Evolutionary conservation across 805 yeast genomes (phyloP).

Genomic region (Sugiyamaella smithiae): DNA sequence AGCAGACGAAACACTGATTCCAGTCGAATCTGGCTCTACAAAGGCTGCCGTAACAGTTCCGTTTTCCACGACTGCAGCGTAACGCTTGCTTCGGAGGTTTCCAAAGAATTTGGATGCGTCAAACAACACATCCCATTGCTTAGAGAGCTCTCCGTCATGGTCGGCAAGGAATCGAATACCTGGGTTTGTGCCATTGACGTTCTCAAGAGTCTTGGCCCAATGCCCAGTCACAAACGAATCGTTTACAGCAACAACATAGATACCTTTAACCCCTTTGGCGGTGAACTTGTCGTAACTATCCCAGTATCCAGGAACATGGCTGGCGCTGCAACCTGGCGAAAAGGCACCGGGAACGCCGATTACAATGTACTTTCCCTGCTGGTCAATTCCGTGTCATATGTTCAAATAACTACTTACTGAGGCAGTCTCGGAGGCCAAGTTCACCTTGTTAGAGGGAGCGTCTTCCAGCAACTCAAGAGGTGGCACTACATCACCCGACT

Average conservation of each 20-base stretch:
- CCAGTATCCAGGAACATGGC: slow-evolving; percentile 74
- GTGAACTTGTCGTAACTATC: slow-evolving; percentile 49
- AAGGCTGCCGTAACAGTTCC: slow-evolving; percentile 66
- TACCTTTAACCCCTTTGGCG: slow-evolving; percentile 60
- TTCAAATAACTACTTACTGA: slow-evolving; percentile 13
- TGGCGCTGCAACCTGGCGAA: slow-evolving; percentile 72
- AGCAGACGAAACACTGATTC: slow-evolving; percentile 45
- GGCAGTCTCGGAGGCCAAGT: slow-evolving; percentile 48
- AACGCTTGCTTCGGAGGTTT: slow-evolving; percentile 68
- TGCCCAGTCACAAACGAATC: slow-evolving; percentile 84
- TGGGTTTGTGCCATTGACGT: slow-evolving; percentile 23
- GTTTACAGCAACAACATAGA: slow-evolving; percentile 75
- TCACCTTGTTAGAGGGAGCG: slow-evolving; percentile 61
- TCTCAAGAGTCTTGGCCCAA: slow-evolving; percentile 53
- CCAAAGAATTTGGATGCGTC: slow-evolving; percentile 81
- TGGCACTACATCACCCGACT: slow-evolving; percentile 65
- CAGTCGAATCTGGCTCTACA: slow-evolving; percentile 78
- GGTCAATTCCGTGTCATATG: slow-evolving; percentile 4
- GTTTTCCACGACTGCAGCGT: slow-evolving; percentile 70
- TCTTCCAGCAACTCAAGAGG: slow-evolving; percentile 50
- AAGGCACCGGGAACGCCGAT: slow-evolving; percentile 75
- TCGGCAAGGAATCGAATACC: slow-evolving; percentile 68
- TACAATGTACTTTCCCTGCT: slow-evolving; percentile 51
- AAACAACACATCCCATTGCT: slow-evolving; percentile 60
- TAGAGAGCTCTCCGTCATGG: slow-evolving; percentile 70